Evolutionary conservation across 352 stramenopile genomes (phyloP), one percentile per base, ranked within the genome.

Genomic region (Phytopythium delawarense): DNA sequence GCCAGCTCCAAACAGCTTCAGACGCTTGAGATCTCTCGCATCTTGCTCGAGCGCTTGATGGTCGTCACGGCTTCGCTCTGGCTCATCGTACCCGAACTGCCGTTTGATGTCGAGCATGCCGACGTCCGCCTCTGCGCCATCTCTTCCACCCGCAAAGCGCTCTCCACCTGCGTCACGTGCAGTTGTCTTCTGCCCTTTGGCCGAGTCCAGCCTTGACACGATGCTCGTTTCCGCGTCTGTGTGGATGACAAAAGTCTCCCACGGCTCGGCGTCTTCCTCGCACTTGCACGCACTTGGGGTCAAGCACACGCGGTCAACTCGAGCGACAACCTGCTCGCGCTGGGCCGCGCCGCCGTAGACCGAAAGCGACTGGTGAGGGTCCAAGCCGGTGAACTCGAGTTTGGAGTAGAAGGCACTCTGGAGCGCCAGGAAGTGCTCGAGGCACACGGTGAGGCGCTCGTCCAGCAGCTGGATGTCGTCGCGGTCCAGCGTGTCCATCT

Each of bases 71-170:
- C 76, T 71, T 28, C 67, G 42, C 11, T 56, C 62, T 0, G 45
- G 35, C 35, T 77, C 48, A 45, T 78, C 65, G 62, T 84, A 89
- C 6, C 82, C 82, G 63, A 78, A 88, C 61, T 82, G 74, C 20
- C 82, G 76, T 62, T 89, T 91, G 39, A 91, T 79, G 51, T 84
- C 79, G 21, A 69, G 68, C 35, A 91, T 74, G 8, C 82, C 79
- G 30, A 89, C 66, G 45, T 88, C 72, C 18, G 2, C 61, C 20
- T 76, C 50, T 18, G 30, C 39, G 7, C 28, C 52, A 49, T 64
- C 50, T 18, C 40, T 25, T 45, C 32, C 35, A 9, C 23, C 46
- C 16, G 23, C n/a, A 21, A 9, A 58, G 23, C 4, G 3, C n/a
- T 45, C 16, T 45, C 40, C 15, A 21, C 21, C 12, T 20, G 45